A percentile compares a stretch with the other conserved stretches of the same genome.
These are phyloP conservation scores for Mycena epipterygia DNA, from an alignment of 768 basidiomycete genomes.

Conservation along the genomic window DNA sequence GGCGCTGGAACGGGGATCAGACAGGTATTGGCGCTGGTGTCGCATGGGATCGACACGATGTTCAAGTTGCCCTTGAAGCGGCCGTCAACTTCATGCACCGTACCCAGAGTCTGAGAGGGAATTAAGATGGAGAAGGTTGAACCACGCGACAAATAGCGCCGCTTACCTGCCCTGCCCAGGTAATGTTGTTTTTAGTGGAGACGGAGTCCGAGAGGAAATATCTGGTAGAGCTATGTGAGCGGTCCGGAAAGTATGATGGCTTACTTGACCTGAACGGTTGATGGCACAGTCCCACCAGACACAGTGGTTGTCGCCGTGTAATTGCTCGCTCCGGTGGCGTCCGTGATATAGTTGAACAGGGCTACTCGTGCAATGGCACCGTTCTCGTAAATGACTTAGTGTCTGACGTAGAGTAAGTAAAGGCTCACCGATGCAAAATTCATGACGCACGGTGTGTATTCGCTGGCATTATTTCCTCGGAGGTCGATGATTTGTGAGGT, in stretches of 20 bases:
- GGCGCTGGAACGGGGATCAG: slow-evolving; percentile 45
- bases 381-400: slow-evolving; percentile 82
- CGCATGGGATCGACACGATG: slow-evolving; percentile 39
- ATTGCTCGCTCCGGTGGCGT: slow-evolving; percentile 66
- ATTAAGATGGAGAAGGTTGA: not conserved
- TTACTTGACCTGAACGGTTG: slow-evolving; percentile 67
- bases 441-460: slow-evolving; percentile 74
- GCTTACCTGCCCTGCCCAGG: slow-evolving; percentile 84
- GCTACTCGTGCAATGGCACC: slow-evolving; percentile 71
- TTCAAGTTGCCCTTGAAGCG: slow-evolving; percentile 36
- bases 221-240: not conserved
- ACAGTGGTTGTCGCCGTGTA: slow-evolving; percentile 66
- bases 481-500: slow-evolving; percentile 78
- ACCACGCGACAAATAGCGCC: too few relatives aligned
- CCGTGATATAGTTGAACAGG: slow-evolving; percentile 81
- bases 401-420: too few relatives aligned
- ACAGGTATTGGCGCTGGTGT: slow-evolving; percentile 39
- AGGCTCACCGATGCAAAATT: too few relatives aligned
- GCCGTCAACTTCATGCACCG: slow-evolving; percentile 37
- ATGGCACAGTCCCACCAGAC: slow-evolving; percentile 58
- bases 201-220: slow-evolving; percentile 66
- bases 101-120: slow-evolving; percentile 12
- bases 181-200: slow-evolving; percentile 73
- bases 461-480: slow-evolving; percentile 58
- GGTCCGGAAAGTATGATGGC: too few relatives aligned